These are phyloP conservation scores for Talaromyces sp. DNA, from an alignment of 2,329 filamentous ascomycete genomes.

Conservation along the genomic window DNA sequence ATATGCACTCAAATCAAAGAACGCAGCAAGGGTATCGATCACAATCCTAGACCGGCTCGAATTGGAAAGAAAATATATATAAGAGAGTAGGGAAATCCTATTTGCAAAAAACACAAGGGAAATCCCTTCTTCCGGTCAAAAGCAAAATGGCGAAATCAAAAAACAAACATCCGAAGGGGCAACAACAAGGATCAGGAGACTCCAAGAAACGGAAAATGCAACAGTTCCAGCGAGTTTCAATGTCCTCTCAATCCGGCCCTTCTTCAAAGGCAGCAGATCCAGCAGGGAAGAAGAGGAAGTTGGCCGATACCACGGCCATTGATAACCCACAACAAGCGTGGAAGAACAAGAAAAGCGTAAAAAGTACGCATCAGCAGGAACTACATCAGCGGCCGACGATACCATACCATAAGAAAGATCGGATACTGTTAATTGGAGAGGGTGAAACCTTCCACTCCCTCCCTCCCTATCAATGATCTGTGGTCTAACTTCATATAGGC, in stretches of 20 bases:
- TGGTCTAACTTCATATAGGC: slow-evolving; percentile 27
- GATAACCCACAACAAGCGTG: background rate
- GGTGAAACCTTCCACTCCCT: slow-evolving; percentile 25
- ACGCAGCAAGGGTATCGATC: background rate
- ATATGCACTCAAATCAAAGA: no score
- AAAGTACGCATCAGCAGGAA: slow-evolving; percentile 16
- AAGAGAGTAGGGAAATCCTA: no score
- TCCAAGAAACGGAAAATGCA: slow-evolving; percentile 18
- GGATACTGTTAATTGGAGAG: slow-evolving; percentile 45
- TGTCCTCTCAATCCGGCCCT: background rate
- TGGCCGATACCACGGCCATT: background rate
- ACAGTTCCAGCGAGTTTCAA: slow-evolving; percentile 14
- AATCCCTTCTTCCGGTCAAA: background rate
- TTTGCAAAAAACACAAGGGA: background rate
- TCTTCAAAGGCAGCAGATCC: background rate
- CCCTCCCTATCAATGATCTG: background rate
- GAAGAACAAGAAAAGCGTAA: slow-evolving; percentile 2
- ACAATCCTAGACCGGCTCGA: background rate
- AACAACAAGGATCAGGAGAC: slow-evolving; percentile 21
- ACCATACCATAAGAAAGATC: slow-evolving; percentile 41
- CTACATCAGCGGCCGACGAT: slow-evolving; percentile 29
- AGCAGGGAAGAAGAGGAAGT: slow-evolving; percentile 12
- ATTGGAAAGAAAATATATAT: no score
- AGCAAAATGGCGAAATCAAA: slow-evolving; percentile 16
- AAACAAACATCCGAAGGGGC: slow-evolving; percentile 18